Evolutionary conservation across 495 filamentous ascomycete genomes (phyloP), one percentile per base, ranked within the genome.

Genomic region (Neurospora tetraspora): DNA sequence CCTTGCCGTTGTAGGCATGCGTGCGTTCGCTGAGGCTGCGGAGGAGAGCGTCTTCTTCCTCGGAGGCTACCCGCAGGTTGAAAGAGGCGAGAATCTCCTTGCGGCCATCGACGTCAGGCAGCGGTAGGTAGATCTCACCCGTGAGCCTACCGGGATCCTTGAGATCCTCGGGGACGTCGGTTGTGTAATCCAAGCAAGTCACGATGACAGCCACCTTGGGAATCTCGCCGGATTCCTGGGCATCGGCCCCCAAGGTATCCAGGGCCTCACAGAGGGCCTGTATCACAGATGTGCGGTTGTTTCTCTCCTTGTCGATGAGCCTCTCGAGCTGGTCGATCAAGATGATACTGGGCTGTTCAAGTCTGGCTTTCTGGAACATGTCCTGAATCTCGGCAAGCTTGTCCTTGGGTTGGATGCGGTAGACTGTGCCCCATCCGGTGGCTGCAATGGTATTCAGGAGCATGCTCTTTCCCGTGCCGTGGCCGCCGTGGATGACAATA

Each of bases 261-360:
- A 90, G 81, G 59, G 86, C 85, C 18, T 87, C 84, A 69, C 84
- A 83, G 6, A 90, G 76, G 11, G 78, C 77, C n/a, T 83, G 83
- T 20, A 86, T 80, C 69, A 89, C 81, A 7, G 82, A 81, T 11
- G 80, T 78, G 23, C 84, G 82, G 71, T 85, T 83, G 38, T 80
- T 80, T 39, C 86, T 82, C 8, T 88, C 87, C 74, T 91, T 93
- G 16, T 89, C 88, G 68, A 93, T 91, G 36, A 97, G 81, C 70
- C 85, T 85, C 69, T 97, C 92, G 38, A 98, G 81, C 72, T 93
- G 86, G 78, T 98, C 94, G 45, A 98, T 91, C 16, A 97, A 82
- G 39, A 99, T 86, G 6, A 96, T 86, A 74, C 93, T 93, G 1
- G 96, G 94, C 78, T 94, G 90, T 73, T 86, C 85, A 7, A 86